These are phyloP conservation scores for Nakaseomyces sp. DNA, from an alignment of 1,139 yeast genomes.

Conservation along the genomic window DNA sequence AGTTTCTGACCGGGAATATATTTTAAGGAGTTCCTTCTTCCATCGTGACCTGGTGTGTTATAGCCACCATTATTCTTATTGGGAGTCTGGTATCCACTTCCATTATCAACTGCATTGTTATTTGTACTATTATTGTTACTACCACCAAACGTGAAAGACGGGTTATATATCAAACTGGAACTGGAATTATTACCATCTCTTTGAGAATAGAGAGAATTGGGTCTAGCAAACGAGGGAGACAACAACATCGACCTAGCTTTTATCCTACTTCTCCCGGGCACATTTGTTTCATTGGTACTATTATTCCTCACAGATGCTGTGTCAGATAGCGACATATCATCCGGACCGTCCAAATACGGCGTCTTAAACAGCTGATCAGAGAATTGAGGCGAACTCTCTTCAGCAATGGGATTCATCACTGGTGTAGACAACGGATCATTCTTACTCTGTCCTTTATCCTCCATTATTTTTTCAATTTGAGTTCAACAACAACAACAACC, in stretches of 20 bases:
- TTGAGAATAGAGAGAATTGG: constrained; percentile 20
- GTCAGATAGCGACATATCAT: constrained; percentile 8
- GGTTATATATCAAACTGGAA: constrained; percentile 29
- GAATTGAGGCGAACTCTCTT: constrained; percentile 18
- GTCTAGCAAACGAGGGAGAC: constrained; percentile 14
- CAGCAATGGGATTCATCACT: constrained; percentile 23
- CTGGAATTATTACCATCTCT: constrained; percentile 29
- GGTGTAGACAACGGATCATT: constrained; percentile 16
- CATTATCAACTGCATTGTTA: too few relatives aligned
- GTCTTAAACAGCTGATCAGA: constrained; percentile 12
- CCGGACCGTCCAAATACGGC: constrained; percentile 11
- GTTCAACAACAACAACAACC: background rate
- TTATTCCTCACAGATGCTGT: constrained; percentile 5
- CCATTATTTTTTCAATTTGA: constrained; percentile 5
- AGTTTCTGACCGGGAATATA: constrained; percentile 33
- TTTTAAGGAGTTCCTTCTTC: constrained; percentile 26
- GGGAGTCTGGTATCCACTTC: constrained; percentile 4
- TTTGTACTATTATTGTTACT: constrained; percentile 4
- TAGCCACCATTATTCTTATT: constrained; percentile 5
- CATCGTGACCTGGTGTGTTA: constrained; percentile 11
- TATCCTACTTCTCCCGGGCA: constrained; percentile 2
- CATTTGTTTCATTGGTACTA: background rate
- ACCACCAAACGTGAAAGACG: constrained; percentile 29
- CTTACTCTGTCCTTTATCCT: constrained; percentile 5
- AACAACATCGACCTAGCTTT: background rate